Evolutionary conservation across 305 asterid genomes (phyloP).

Genomic region (Coffea humblotiana): DNA sequence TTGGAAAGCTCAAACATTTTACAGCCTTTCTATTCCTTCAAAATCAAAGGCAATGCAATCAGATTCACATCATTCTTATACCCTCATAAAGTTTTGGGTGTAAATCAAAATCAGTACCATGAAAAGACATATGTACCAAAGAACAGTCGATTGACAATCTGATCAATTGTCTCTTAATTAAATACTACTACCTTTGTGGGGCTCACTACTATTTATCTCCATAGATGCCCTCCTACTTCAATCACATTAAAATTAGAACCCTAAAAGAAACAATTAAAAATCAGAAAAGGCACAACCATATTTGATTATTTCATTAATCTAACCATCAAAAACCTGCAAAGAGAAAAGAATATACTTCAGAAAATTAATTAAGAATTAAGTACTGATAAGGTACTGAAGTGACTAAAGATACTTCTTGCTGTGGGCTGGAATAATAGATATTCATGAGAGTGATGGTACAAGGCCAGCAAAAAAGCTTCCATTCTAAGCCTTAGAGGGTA

Average conservation of each 20-base stretch:
- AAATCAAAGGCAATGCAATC: neutral
- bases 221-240: neutral
- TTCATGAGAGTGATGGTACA: slow-evolving; percentile 15
- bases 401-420: slow-evolving; percentile 1
- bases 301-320: neutral
- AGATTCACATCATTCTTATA: neutral
- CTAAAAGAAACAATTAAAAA: neutral
- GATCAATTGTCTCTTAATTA: neutral
- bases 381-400: neutral
- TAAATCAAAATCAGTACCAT: neutral
- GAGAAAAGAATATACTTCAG: neutral
- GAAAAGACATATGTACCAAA: neutral
- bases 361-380: neutral
- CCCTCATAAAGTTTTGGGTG: neutral
- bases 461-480: slow-evolving; percentile 22
- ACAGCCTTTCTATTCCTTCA: neutral
- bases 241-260: neutral
- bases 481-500: slow-evolving; percentile 16
- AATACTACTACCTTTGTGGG: neutral
- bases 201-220: too few species aligned
- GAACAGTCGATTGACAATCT: neutral
- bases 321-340: neutral
- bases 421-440: neutral
- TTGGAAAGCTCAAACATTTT: too few species aligned
- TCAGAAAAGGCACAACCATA: neutral